These are phyloP conservation scores for Scutellaria minor DNA, from an alignment of 257 asterid genomes.

Conservation along the genomic window DNA sequence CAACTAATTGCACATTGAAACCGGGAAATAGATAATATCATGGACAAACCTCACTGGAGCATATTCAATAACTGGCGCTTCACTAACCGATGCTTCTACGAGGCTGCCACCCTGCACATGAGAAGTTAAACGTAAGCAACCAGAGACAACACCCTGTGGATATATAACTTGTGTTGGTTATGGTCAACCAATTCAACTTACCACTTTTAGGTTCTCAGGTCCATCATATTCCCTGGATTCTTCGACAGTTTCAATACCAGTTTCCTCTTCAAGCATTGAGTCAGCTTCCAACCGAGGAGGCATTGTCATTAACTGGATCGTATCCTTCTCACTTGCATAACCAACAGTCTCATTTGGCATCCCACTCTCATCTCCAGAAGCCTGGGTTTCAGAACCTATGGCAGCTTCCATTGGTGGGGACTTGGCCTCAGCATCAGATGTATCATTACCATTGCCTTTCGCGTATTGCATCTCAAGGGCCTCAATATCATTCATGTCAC, in stretches of 20 bases:
- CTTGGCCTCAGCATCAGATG: constrained; percentile 27
- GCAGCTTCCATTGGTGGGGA: constrained; percentile 30
- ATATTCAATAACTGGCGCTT: constrained; percentile 40
- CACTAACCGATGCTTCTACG: constrained; percentile 43
- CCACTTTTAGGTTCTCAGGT: constrained; percentile 44
- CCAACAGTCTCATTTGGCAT: constrained; percentile 28
- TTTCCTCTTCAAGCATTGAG: constrained; percentile 44
- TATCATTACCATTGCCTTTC: constrained; percentile 19
- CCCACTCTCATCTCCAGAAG: constrained; percentile 32
- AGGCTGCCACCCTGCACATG: constrained; percentile 41
- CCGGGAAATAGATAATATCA: constrained; percentile 22
- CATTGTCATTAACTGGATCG: constrained; percentile 31
- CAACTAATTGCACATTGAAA: constrained; percentile 11
- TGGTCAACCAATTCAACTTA: constrained; percentile 40
- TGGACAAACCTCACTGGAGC: constrained; percentile 45
- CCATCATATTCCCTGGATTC: constrained; percentile 39
- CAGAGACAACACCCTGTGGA: constrained; percentile 1
- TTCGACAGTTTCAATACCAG: constrained; percentile 31
- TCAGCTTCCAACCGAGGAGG: constrained; percentile 46
- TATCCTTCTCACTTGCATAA: constrained; percentile 35
- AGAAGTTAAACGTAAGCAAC: background rate
- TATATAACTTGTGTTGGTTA: background rate
- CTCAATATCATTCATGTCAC: constrained; percentile 7
- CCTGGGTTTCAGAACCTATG: constrained; percentile 35
- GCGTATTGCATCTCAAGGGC: constrained; percentile 27